phyloP scores from a whole-genome alignment of 805 yeast genomes.

The Pichia phayaonensis region DNA sequence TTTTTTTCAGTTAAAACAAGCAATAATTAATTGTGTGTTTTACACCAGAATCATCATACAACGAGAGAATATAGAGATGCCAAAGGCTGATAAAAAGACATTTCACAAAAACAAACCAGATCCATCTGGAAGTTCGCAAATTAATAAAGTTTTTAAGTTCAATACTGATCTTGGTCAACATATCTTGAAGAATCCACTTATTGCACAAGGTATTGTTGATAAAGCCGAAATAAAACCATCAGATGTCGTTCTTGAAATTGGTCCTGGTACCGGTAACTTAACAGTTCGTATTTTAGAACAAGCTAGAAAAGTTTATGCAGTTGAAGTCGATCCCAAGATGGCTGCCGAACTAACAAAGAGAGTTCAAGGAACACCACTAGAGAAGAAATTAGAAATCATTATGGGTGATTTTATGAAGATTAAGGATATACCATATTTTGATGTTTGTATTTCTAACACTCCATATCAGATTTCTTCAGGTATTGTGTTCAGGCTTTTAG shows the following conservation, averaged over 20 bases:
- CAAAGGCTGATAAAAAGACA: constrained; percentile 58
- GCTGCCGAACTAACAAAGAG: constrained; percentile 97
- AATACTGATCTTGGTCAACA: constrained; percentile 97
- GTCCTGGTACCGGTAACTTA: constrained; percentile 98
- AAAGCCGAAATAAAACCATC: constrained; percentile 90
- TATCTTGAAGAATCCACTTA: constrained; percentile 89
- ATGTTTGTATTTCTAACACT: constrained; percentile 92
- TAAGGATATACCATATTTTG: constrained; percentile 81
- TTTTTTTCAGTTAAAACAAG: background rate
- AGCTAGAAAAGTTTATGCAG: constrained; percentile 91
- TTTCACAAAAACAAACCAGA: constrained; percentile 41
- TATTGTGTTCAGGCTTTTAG: constrained; percentile 82
- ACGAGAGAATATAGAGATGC: constrained; percentile 32
- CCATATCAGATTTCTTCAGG: constrained; percentile 98
- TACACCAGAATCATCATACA: background rate
- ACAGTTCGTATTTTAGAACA: constrained; percentile 88
- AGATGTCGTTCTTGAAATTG: constrained; percentile 90
- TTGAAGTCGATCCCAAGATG: constrained; percentile 99
- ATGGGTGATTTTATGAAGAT: constrained; percentile 96
- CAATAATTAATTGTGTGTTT: background rate
- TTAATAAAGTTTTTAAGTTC: constrained; percentile 87
- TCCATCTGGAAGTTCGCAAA: constrained; percentile 57
- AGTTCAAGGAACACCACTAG: constrained; percentile 94
- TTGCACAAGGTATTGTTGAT: constrained; percentile 97
- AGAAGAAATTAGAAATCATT: constrained; percentile 83